These are phyloP conservation scores for Rhododendron simsii DNA, from an alignment of 148 eudicot genomes.

Conservation along the genomic window DNA sequence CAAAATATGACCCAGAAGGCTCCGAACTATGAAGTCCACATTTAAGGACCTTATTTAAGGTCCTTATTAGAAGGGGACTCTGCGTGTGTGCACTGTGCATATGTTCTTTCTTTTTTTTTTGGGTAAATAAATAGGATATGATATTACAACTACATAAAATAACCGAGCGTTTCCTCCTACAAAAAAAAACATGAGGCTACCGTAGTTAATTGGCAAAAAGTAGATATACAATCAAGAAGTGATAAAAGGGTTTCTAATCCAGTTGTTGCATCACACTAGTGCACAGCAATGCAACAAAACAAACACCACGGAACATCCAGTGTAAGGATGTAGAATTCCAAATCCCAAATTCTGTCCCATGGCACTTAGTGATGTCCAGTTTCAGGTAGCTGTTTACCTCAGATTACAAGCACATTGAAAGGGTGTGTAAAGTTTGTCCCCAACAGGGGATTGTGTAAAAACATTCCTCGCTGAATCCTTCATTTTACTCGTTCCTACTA, in stretches of 20 bases:
- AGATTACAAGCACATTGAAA: background rate
- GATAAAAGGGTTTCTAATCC: background rate
- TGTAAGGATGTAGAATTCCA: background rate
- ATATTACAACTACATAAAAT: background rate
- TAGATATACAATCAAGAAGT: background rate
- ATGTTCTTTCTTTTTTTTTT: too few species aligned
- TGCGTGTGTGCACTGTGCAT: too few species aligned
- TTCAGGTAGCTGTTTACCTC: background rate
- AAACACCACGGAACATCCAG: background rate
- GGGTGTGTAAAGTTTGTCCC: background rate
- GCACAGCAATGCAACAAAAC: background rate
- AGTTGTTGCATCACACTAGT: background rate
- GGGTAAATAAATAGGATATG: background rate
- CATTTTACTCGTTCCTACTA: background rate
- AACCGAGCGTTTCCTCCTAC: background rate
- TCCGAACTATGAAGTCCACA: too few species aligned
- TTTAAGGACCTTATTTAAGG: too few species aligned
- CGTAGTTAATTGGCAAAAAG: background rate
- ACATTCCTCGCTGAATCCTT: background rate
- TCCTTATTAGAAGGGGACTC: too few species aligned
- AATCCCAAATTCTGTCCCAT: background rate
- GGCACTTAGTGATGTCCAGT: background rate
- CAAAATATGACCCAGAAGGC: too few species aligned
- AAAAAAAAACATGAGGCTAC: background rate
- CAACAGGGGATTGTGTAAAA: background rate